Base-by-base conservation (phyloP, 768 basidiomycete genomes). In the Boletus vinaceobasis region DNA sequence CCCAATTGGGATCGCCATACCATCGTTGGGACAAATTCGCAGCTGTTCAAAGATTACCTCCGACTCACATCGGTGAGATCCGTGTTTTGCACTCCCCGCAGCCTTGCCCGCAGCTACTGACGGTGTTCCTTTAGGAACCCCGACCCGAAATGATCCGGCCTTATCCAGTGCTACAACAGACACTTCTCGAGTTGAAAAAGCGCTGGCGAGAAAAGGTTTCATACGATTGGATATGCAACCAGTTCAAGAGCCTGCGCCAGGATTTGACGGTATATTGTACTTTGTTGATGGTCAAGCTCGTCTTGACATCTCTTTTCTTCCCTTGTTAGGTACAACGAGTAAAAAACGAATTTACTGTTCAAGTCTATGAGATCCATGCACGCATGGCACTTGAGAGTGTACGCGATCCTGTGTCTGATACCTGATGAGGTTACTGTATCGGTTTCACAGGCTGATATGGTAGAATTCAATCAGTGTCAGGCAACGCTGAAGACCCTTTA, bases 381-480 rank as follows among this genome's bases (percentile, higher is more conserved):
- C 86, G 97, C 33, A 96, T 98, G 78, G 97, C 97, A 42, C 77
- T 99, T 38, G 92, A 95, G 80, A 86, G 84, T 64, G 93, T 93
- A 72, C 54, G 84, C 73, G 5, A 17, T 56, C 43, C 42, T 55
- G 33, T 23, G 39, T 48, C 29, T 17, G 36, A 27, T 33, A 10
- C 48, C 39, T 27, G 50, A 43, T 43, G 32, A 36, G 47, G 59
- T 65, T 47, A 40, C 59, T 65, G 56, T 58, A 56, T 53, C 19
- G 52, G 51, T 61, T 58, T 60, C 43, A 31, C 72, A 99, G 96
- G 84, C 80, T 66, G 97, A 99, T 71, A 90, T 99, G 80, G 94
- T 97, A 60, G 97, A 99, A 81, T 98, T 96, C 70, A 98, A 97
- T 71, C 91, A 95, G 72, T 99, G 97, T 73, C 94, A 98, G 71